phyloP scores from a whole-genome alignment of 768 basidiomycete species.

The Wakefieldia striispora region DNA sequence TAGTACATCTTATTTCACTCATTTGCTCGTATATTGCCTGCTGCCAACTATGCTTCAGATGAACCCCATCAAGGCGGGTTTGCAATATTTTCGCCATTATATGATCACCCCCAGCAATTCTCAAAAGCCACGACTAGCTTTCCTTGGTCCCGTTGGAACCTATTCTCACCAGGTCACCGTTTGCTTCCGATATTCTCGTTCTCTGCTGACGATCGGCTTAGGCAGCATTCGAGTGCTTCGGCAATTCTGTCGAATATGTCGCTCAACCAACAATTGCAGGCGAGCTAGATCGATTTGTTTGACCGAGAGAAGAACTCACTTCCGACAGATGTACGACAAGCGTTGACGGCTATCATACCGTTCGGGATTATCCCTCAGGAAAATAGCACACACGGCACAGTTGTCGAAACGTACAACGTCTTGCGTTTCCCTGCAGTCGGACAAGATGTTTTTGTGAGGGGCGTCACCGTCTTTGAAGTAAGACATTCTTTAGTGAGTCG shows the following conservation, averaged over 20 bases:
- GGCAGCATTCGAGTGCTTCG: constrained; percentile 50
- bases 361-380: constrained; percentile 78
- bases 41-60: too few relatives aligned
- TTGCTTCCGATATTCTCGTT: neutral
- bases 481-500: constrained; percentile 70
- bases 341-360: constrained; percentile 41
- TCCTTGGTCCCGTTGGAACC: constrained; percentile 68
- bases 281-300: constrained; percentile 13
- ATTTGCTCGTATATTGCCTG: too few relatives aligned
- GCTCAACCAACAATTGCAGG: constrained; percentile 41
- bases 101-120: constrained; percentile 7
- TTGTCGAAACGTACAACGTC: constrained; percentile 71
- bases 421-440: constrained; percentile 45
- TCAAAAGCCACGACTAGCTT: constrained; percentile 39
- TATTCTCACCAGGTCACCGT: constrained; percentile 61
- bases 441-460: constrained; percentile 50
- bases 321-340: constrained; percentile 54
- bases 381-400: constrained; percentile 72
- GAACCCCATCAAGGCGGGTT: constrained; percentile 1
- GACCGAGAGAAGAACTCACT: neutral
- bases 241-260: constrained; percentile 42
- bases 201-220: constrained; percentile 29
- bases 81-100: constrained; percentile 5
- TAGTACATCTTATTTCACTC: too few relatives aligned
- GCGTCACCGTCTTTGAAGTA: constrained; percentile 57